phyloP scores from a whole-genome alignment of 495 filamentous ascomycete species.

The Neurospora sp. region DNA sequence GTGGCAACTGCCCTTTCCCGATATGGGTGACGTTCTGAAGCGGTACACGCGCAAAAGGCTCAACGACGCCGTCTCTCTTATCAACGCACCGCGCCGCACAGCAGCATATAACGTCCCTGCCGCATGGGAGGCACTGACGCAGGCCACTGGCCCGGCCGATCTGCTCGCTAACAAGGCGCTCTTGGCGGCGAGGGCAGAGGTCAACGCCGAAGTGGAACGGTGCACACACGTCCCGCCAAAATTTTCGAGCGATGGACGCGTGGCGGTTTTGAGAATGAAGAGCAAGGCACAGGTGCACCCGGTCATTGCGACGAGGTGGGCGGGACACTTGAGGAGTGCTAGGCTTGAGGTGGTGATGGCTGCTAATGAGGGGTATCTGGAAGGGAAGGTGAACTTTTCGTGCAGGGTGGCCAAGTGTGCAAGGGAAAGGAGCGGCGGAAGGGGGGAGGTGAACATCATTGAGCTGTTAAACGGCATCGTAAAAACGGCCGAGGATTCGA shows the following conservation, averaged over 20 bases:
- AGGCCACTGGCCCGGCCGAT: constrained; percentile 27
- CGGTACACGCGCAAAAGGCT: constrained; percentile 45
- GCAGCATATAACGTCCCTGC: constrained; percentile 40
- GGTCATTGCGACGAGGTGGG: constrained; percentile 51
- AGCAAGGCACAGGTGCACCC: constrained; percentile 47
- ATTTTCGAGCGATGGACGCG: constrained; percentile 44
- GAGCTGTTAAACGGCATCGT: constrained; percentile 37
- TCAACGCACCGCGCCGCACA: constrained; percentile 50
- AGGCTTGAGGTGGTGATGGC: constrained; percentile 46
- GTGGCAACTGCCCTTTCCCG: constrained; percentile 49
- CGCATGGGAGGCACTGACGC: constrained; percentile 44
- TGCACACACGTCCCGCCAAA: constrained; percentile 46
- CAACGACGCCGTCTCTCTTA: constrained; percentile 43
- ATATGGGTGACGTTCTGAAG: constrained; percentile 46
- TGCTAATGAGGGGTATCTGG: constrained; percentile 50
- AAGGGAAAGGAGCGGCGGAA: constrained; percentile 12
- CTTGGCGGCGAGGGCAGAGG: constrained; percentile 37
- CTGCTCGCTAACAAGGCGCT: constrained; percentile 36
- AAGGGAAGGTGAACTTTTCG: constrained; percentile 48
- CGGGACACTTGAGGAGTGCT: constrained; percentile 38
- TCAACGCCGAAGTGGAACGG: constrained; percentile 43
- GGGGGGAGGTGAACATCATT: constrained; percentile 47
- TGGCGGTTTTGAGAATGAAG: constrained; percentile 47
- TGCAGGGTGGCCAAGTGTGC: constrained; percentile 44
- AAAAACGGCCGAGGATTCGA: constrained; percentile 24